A percentile compares a stretch with the other conserved stretches of the same genome.
Conservation (phyloP, 345 rosid genomes). For the Lepidium didymum region DNA sequence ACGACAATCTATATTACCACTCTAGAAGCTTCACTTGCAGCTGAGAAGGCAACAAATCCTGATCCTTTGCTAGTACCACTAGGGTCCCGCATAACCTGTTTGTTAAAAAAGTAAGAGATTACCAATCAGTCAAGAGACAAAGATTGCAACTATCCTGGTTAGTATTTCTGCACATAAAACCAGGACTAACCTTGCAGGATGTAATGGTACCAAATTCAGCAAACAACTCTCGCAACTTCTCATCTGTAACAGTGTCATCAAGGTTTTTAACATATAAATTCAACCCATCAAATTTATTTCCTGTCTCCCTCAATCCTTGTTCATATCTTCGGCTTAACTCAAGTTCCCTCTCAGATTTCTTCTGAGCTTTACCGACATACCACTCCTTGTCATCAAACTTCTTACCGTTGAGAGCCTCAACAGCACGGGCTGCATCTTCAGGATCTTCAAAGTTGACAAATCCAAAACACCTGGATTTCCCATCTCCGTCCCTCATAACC, state of each 20-base stretch:
- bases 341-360: slow-evolving; percentile 80
- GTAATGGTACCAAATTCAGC: slow-evolving; percentile 73
- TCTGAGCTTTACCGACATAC: slow-evolving; percentile 94
- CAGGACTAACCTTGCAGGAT: slow-evolving; percentile 74
- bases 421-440: slow-evolving; percentile 86
- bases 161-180: background rate
- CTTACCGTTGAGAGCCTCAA: slow-evolving; percentile 75
- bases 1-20: slow-evolving; percentile 38
- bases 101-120: background rate
- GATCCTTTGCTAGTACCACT: slow-evolving; percentile 58
- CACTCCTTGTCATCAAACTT: slow-evolving; percentile 82
- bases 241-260: slow-evolving; percentile 85
- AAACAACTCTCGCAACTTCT: slow-evolving; percentile 80
- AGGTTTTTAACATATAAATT: slow-evolving; percentile 83
- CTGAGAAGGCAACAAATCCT: slow-evolving; percentile 53
- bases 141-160: background rate
- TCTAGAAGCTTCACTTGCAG: slow-evolving; percentile 80
- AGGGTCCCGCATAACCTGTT: slow-evolving; percentile 72
- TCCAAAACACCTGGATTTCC: slow-evolving; percentile 86
- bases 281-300: slow-evolving; percentile 69
- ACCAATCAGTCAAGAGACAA: background rate
- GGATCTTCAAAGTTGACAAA: slow-evolving; percentile 87
- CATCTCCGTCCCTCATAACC: slow-evolving; percentile 70
- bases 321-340: slow-evolving; percentile 70
- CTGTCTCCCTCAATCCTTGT: slow-evolving; percentile 60